Conservation (phyloP, 257 asterid species). For the Petunia secreta region DNA sequence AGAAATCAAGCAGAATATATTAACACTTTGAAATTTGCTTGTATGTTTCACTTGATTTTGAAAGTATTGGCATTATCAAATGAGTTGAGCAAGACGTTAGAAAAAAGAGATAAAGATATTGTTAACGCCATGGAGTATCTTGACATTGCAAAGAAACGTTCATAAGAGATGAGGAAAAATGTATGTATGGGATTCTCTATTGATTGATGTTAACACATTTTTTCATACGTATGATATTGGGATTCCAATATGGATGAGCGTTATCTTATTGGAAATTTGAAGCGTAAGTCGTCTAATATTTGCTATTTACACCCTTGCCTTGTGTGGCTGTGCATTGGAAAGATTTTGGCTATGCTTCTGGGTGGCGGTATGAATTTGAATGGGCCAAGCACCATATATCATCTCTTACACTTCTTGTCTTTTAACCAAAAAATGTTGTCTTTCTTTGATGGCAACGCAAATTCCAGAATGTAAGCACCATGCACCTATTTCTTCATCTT, state of each 20-base stretch:
- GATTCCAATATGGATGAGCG: neutral
- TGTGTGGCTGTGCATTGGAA: too few relatives aligned
- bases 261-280: neutral
- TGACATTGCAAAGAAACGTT: neutral
- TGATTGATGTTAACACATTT: neutral
- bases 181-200: neutral
- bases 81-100: neutral
- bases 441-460: too few relatives aligned
- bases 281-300: neutral
- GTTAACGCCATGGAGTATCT: neutral
- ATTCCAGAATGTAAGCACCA: too few relatives aligned
- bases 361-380: too few relatives aligned
- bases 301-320: neutral
- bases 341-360: too few relatives aligned
- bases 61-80: too few relatives aligned
- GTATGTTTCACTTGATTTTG: too few relatives aligned
- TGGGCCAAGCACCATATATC: too few relatives aligned
- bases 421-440: too few relatives aligned
- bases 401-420: too few relatives aligned
- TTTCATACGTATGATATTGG: neutral
- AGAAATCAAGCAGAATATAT: neutral
- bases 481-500: too few relatives aligned
- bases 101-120: constrained; percentile 19
- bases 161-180: neutral
- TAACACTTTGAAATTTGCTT: too few relatives aligned